Evolutionary conservation across 805 yeast genomes (phyloP).

Genomic region (Zygosaccharomyces gambellarensis): DNA sequence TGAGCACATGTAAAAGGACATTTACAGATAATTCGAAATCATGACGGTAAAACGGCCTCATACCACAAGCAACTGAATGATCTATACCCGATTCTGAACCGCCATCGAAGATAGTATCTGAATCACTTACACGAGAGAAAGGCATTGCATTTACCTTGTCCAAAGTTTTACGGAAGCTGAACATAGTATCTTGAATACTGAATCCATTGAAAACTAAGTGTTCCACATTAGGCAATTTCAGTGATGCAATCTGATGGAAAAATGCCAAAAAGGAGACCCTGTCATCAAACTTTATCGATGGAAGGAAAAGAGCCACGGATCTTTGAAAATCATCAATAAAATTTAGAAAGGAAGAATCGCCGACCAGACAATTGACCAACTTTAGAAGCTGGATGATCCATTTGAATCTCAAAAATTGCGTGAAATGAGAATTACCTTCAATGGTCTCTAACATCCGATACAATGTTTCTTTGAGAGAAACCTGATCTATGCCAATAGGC

Average conservation of each 20-base stretch:
- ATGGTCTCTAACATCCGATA: slow-evolving; percentile 12
- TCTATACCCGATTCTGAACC: not conserved
- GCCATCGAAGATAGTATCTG: slow-evolving; percentile 2
- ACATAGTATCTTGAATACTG: slow-evolving; percentile 2
- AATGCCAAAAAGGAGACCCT: not conserved
- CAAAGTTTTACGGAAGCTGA: slow-evolving; percentile 1
- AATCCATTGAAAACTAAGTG: slow-evolving; percentile 9
- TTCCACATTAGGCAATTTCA: slow-evolving; percentile 2
- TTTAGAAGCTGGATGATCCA: slow-evolving; percentile 19
- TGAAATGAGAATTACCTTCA: slow-evolving; percentile 7
- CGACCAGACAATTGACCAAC: slow-evolving; percentile 11
- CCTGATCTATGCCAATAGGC: slow-evolving; percentile 1
- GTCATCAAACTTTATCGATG: slow-evolving; percentile 1
- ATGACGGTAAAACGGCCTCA: not conserved
- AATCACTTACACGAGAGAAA: not conserved
- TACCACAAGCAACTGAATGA: not conserved
- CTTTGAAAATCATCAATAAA: slow-evolving; percentile 12
- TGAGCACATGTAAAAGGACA: slow-evolving; percentile 8
- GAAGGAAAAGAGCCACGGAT: slow-evolving; percentile 3
- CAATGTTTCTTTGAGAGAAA: slow-evolving; percentile 8
- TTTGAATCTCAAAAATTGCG: slow-evolving; percentile 1
- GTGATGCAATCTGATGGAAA: slow-evolving; percentile 6
- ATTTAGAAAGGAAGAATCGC: slow-evolving; percentile 13
- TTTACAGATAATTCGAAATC: slow-evolving; percentile 2
- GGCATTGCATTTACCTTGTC: not conserved